Base-by-base conservation (phyloP, 139 green algal species). In the Yamagishiella unicocca region DNA sequence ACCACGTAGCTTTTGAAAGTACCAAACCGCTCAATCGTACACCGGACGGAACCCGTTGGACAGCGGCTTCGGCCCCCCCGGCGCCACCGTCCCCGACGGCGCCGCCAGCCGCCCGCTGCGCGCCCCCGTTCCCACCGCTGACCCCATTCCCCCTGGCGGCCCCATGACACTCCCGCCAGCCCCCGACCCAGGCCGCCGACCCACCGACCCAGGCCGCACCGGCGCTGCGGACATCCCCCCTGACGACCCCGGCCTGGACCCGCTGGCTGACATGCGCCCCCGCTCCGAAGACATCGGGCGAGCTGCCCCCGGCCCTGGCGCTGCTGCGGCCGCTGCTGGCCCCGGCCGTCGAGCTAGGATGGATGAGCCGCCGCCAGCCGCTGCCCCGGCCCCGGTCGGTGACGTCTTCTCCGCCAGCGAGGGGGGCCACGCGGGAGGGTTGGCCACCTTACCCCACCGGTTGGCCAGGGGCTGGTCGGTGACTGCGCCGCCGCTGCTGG, bases 401-500 rank as follows among this genome's bases (percentile, higher is more conserved):
- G 25, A 33, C 50, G 35, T 22, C 75, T 33, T 24, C 50, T 5
- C 2, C 14, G 9, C 58, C 27, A 7, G 58, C 58, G 38, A 17
- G 8, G 81, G 81, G 10, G 81, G 81, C 81, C 64, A 78, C 25
- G 54, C 27, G 1, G 66, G 81, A 21, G 81, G 66, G 64, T 79
- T 50, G 29, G 29, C 45, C 24, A 79, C 66, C 81, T 77, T 87
- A 31, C 64, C 64, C 81, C 64, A 92, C 8, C 84, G 62, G 74
- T 92, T 92, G 9, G 82, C 85, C 6, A 88, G 72, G 24, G 68
- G 66, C 55, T 90, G 85, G n/a, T 55, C 85, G 53, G 53, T 71
- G 38, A 92, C 84, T 9, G 40, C 66, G 9, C 89, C 89, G 24
- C 89, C 89, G 76, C 89, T 90, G 80, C 54, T 89, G 14, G 83